phyloP scores from a whole-genome alignment of 177 flowering plant species.

The Vitis hybrid region DNA sequence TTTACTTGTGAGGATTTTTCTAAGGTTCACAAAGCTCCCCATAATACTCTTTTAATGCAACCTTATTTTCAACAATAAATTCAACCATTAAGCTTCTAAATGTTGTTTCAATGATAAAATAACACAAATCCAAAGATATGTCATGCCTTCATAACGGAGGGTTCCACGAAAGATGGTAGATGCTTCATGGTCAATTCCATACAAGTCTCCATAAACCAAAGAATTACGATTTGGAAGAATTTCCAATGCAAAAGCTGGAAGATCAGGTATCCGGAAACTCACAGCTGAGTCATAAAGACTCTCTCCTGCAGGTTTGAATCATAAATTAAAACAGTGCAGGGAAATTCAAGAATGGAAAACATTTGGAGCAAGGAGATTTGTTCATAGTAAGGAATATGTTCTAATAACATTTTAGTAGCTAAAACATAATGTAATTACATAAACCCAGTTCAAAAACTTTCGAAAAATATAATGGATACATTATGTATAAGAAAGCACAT shows the following conservation, averaged over 20 bases:
- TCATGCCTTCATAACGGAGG: conserved; percentile 89
- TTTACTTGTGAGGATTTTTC: too few species aligned
- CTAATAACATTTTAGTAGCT: too few species aligned
- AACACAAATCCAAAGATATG: neutral
- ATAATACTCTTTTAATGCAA: neutral
- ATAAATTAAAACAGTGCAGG: neutral
- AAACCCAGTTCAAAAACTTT: neutral
- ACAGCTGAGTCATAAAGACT: conserved; percentile 83
- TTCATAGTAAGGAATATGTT: too few species aligned
- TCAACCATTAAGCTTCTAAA: neutral
- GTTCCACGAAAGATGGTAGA: conserved; percentile 95
- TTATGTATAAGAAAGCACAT: neutral
- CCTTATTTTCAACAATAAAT: neutral
- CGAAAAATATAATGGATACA: neutral
- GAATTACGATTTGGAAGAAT: conserved; percentile 94
- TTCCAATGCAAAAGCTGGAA: conserved; percentile 97
- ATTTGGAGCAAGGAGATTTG: too few species aligned
- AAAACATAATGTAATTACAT: too few species aligned
- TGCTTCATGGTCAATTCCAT: conserved; percentile 81
- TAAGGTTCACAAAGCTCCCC: neutral
- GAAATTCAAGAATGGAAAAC: neutral
- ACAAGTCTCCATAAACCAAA: conserved; percentile 77
- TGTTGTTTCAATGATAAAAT: neutral
- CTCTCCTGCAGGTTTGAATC: conserved; percentile 54
- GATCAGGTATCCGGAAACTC: conserved; percentile 62